Evolutionary conservation across 441 rosid species (phyloP).

Genomic region (Arabidopsis lyrata): DNA sequence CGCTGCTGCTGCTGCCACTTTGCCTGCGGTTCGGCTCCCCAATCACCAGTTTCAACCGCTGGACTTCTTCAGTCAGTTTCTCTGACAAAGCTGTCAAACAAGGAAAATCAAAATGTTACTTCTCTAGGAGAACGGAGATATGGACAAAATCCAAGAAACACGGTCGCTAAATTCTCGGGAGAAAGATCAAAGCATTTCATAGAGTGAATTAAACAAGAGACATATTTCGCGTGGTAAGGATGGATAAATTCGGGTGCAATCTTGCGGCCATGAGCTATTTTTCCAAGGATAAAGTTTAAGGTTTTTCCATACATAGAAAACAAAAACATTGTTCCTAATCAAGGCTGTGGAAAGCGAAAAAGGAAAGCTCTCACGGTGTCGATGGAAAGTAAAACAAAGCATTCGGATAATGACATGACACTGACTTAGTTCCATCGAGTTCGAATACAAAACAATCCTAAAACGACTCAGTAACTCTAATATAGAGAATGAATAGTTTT

Average conservation of each 20-base stretch:
- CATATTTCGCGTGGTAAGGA: not conserved
- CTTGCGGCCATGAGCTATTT: not conserved
- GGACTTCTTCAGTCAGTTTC: slow-evolving; percentile 84
- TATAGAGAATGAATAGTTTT: not conserved
- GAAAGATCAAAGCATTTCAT: slow-evolving; percentile 4
- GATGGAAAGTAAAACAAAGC: not conserved
- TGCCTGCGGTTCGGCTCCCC: slow-evolving; percentile 51
- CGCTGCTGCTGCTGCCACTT: slow-evolving; percentile 49
- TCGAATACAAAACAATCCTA: slow-evolving; percentile 9
- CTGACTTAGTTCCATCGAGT: slow-evolving; percentile 23
- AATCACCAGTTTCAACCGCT: slow-evolving; percentile 68
- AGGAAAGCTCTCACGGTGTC: not conserved
- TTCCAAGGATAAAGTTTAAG: not conserved
- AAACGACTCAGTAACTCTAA: not conserved
- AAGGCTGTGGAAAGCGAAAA: not conserved
- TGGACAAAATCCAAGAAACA: slow-evolving; percentile 5
- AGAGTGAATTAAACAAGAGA: not conserved
- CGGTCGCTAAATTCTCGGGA: not conserved
- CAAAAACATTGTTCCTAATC: not conserved
- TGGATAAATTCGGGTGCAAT: not conserved
- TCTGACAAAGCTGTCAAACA: slow-evolving; percentile 78
- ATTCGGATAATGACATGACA: not conserved
- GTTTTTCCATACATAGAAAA: not conserved
- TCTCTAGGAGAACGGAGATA: not conserved
- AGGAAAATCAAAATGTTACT: not conserved